These are phyloP conservation scores for Hypholoma fasciculare DNA, from an alignment of 768 basidiomycete genomes.

Conservation along the genomic window DNA sequence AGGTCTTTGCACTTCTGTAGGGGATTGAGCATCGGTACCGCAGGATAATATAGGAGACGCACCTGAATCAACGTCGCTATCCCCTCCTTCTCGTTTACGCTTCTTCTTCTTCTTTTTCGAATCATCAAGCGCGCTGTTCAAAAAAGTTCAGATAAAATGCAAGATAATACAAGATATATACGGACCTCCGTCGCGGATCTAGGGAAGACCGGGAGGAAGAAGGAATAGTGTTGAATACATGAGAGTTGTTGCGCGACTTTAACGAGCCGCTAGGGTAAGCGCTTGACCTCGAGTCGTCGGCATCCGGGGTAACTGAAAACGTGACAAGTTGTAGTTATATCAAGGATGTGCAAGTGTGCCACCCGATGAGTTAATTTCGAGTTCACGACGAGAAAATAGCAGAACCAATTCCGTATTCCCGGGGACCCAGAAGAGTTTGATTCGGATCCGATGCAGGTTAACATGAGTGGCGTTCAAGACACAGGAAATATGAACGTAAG, in stretches of 20 bases:
- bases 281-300: slow-evolving; percentile 48
- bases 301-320: slow-evolving; percentile 35
- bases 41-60: slow-evolving; percentile 15
- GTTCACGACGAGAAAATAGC: background rate
- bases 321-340: background rate
- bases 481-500: slow-evolving; percentile 16
- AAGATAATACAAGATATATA: slow-evolving; percentile 9
- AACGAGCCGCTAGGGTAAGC: slow-evolving; percentile 29
- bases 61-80: slow-evolving; percentile 72
- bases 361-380: slow-evolving; percentile 1
- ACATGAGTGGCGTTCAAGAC: slow-evolving; percentile 8
- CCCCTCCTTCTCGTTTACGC: slow-evolving; percentile 74
- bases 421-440: background rate
- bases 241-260: slow-evolving; percentile 50
- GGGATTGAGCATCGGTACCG: slow-evolving; percentile 1
- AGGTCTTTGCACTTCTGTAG: slow-evolving; percentile 49
- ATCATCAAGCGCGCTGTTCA: slow-evolving; percentile 42
- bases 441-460: background rate
- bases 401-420: too few species aligned
- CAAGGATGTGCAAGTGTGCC: background rate
- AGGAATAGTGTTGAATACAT: slow-evolving; percentile 42
- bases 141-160: slow-evolving; percentile 5
- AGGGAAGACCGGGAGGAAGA: slow-evolving; percentile 54
- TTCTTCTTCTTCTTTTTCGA: slow-evolving; percentile 83
- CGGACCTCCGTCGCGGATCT: slow-evolving; percentile 67